phyloP scores from a whole-genome alignment of 2,329 filamentous ascomycete species.

The Venturia asperata region DNA sequence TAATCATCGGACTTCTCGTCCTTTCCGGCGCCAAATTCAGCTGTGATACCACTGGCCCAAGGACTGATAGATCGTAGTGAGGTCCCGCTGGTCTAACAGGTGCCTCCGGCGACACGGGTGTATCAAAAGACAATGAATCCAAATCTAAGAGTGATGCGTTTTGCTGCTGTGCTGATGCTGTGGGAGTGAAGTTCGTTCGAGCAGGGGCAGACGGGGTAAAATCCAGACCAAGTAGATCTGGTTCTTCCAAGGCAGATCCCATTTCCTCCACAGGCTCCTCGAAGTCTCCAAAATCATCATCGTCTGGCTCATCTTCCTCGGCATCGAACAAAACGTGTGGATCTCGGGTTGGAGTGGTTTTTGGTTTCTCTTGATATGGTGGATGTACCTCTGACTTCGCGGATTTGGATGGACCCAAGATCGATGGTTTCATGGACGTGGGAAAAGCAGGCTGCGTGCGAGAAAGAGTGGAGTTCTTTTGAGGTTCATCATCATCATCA shows the following conservation, averaged over 20 bases:
- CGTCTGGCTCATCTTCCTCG: constrained; percentile 27
- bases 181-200: background rate
- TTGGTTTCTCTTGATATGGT: constrained; percentile 7
- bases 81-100: background rate
- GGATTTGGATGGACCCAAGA: background rate
- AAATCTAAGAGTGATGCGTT: constrained; percentile 3
- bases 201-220: background rate
- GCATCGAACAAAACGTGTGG: constrained; percentile 36
- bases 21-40: background rate
- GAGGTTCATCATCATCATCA: background rate
- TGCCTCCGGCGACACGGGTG: background rate
- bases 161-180: background rate
- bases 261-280: constrained; percentile 32
- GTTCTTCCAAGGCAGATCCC: constrained; percentile 22
- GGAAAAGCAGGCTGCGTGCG: background rate
- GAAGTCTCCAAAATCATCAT: constrained; percentile 28
- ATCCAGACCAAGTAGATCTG: constrained; percentile 6
- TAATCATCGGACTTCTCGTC: background rate
- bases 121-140: constrained; percentile 4
- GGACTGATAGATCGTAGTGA: constrained; percentile 6
- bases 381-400: background rate
- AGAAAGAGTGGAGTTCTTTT: background rate
- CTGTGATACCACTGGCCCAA: constrained; percentile 9
- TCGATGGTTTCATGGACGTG: background rate
- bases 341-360: constrained; percentile 24